Evolutionary conservation across 352 stramenopile species (phyloP), one percentile per base, ranked within the genome.

Genomic region (Globisporangium cylindrosporum): DNA sequence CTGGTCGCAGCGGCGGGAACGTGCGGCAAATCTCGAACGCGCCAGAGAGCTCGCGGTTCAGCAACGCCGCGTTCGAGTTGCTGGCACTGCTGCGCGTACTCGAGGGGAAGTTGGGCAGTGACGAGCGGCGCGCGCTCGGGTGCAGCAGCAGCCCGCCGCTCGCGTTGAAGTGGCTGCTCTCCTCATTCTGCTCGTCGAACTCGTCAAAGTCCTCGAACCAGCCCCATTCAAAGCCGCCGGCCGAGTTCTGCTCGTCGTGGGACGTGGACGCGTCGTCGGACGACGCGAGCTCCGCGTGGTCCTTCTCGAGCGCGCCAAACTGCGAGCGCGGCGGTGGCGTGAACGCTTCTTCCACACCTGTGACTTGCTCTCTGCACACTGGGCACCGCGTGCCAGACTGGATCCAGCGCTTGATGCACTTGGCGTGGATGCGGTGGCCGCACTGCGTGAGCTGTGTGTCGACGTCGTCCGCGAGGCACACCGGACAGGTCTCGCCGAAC

Each of bases 141-240:
- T 32, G 51, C 32, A 67, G 61, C n/a, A 34, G 29, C 20, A 68
- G 32, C 4, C 54, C 54, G 34, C 58, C 58, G 58, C 29, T 63
- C 34, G 58, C 58, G 34, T 22, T 29, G 51, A 53, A 60, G 62
- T 69, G 72, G 10, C 67, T 69, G 59, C 66, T 66, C 46, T 86
- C 80, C 3, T 73, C 73, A 60, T 84, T 77, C n/a, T 70, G 68
- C 43, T 84, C 76, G 14, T 87, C 76, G 43, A 77, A 73, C 41
- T 94, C 80, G 63, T 86, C 84, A 72, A 93, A 91, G 71, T 94
- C 82, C 70, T 94, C 81, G 56, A 94, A 94, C 86, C 86, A 93
- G 36, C 86, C 86, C 87, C 87, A 94, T 53, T 87, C 87, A 55
- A 82, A 88, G 59, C 73, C 62, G 18, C 68, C 69, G 41, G 72